Evolutionary conservation across 1,284 basidiomycete genomes (phyloP), one percentile per base, ranked within the genome.

Genomic region (Apiotrichum veenhuisii): DNA sequence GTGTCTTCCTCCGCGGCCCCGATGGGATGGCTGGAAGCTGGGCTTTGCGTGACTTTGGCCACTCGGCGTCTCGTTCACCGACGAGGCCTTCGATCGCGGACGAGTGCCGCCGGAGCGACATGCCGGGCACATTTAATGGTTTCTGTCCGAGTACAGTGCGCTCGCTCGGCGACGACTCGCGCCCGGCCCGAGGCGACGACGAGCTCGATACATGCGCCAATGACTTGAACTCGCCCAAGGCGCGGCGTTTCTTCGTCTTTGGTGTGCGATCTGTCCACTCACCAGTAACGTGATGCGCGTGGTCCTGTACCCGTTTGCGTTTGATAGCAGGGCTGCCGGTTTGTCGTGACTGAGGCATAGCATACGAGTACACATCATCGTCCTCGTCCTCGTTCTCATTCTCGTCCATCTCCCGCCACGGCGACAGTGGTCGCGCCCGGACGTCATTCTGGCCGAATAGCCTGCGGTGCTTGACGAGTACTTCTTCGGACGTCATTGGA

Each of bases 371-470:
- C 7, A 57, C 52, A n/a, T 47, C 52, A 23, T 45, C 49, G 9
- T 18, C 45, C 3, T 38, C 45, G 33, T 23, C 22, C 11, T 12
- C 18, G 10, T 30, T 33, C 20, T 23, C 27, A 10, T 40, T 25
- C 8, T 22, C n/a, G n/a, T n/a, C n/a, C n/a, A n/a, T n/a, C n/a
- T n/a, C 37, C 1, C 59, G 47, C 66, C 62, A 64, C 14, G 65
- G 64, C 3, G 59, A 61, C 12, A 52, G 38, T 25, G 49, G 50
- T 7, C 18, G 41, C 30, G 51, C 50, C 17, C 54, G 56, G 2
- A 26, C 55, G 18, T 46, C 53, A 46, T 70, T 66, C 37, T 63
- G 60, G 14, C 64, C 62, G 43, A 63, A 67, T 8, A 70, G 42
- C 14, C 58, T 57, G n/a, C 47, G 41, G 44, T 73, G 69, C 5